A percentile compares a stretch with the other conserved stretches of the same genome.
These are phyloP conservation scores for Triticum urartu DNA, from an alignment of 176 grass and related monocot species.

Conservation along the genomic window DNA sequence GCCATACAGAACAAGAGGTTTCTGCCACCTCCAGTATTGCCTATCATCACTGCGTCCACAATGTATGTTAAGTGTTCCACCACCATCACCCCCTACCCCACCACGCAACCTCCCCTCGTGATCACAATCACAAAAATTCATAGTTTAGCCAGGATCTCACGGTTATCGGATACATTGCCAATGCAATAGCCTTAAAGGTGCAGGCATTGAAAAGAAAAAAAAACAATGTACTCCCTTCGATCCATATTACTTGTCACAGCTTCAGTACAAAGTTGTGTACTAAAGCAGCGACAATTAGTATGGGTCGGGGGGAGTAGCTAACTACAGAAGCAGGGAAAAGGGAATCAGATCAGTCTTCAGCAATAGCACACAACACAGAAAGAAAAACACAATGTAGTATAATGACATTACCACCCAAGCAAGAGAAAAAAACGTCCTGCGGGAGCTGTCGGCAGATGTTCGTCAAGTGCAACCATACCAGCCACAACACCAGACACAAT, in stretches of 20 bases:
- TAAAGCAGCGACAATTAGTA: too few species aligned
- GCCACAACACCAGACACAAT: slow-evolving; percentile 91
- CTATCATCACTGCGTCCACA: neutral
- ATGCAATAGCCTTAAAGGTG: neutral
- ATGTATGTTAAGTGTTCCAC: neutral
- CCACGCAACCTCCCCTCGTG: neutral
- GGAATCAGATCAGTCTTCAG: neutral
- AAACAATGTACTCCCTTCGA: neutral
- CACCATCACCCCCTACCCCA: neutral
- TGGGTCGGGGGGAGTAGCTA: neutral
- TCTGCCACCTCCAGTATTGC: neutral
- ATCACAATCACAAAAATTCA: neutral
- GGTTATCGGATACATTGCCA: neutral
- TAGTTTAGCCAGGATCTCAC: neutral
- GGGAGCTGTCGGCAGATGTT: slow-evolving; percentile 76
- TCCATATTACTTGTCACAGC: too few species aligned
- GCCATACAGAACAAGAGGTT: neutral
- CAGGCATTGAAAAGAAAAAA: slow-evolving; percentile 10
- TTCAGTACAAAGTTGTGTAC: too few species aligned
- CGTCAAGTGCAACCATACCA: slow-evolving; percentile 94
- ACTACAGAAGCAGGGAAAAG: neutral
- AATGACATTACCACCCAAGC: slow-evolving; percentile 85
- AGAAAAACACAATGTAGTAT: neutral
- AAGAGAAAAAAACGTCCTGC: slow-evolving; percentile 60
- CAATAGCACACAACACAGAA: neutral